Evolutionary conservation across 2,329 filamentous ascomycete genomes (phyloP), one percentile per base, ranked within the genome.

Genomic region (Sarocladiaceae sp.): DNA sequence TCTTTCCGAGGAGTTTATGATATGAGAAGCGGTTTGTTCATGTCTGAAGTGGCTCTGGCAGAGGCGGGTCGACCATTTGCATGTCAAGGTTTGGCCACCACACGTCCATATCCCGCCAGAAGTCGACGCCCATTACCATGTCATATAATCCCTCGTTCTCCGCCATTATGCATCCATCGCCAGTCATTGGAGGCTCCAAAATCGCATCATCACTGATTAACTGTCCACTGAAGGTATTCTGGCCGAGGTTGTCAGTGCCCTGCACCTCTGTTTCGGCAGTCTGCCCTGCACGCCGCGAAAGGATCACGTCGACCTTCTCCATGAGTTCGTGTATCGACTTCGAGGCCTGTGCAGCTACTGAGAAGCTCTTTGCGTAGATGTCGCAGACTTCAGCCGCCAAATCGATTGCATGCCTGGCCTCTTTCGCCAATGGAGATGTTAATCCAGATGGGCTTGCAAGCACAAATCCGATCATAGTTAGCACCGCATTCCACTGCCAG

Each of bases 401-500:
- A 33, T 33, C 29, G 15, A 33, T 33, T 8, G 64, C 63, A 11
- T 54, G 36, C 3, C 59, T 55, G 5, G 59, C 61, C 7, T 57
- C 42, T 8, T 8, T 33, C 29, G 15, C 29, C 10, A 33, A 10
- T 12, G 56, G 53, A 2, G 59, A 60, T 2, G 56, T 36, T 10
- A 53, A 47, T 37, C 60, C 56, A 13, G 59, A 44, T 0, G 66
- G 66, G 25, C 67, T 63, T 0, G 62, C 63, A 1, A 68, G 55
- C 2, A 68, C 49, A 52, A 66, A 70, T 2, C 64, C 69, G 6
- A 68, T 54, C 3, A 69, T 49, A 6, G 64, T 66, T 49, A 70
- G 62, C 42, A 63, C 60, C 4, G 63, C 62, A 4, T 56, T 62
- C 23, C 57, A 62, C 49, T 66, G 62, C 64, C 64, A 66, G 22